Percentiles rank a stretch among this genome's conserved stretches.
These are phyloP conservation scores for Lagerstroemia speciosa DNA, from an alignment of 345 rosid species.

Conservation along the genomic window DNA sequence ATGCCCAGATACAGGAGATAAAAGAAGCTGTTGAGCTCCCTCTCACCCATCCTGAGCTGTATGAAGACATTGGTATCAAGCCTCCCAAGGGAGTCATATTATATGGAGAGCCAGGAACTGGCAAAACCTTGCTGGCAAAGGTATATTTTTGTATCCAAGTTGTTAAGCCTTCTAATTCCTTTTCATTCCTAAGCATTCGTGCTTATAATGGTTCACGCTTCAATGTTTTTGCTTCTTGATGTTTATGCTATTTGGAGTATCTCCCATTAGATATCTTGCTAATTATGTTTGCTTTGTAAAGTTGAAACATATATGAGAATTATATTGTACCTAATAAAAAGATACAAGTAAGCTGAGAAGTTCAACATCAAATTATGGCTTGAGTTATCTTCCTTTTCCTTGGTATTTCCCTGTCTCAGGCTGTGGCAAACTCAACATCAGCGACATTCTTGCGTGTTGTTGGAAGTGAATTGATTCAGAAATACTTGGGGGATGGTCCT, in stretches of 20 bases:
- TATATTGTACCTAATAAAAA: neutral
- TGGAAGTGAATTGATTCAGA: slow-evolving; percentile 94
- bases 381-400: neutral
- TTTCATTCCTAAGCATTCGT: neutral
- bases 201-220: neutral
- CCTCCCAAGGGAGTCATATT: slow-evolving; percentile 98
- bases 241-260: neutral
- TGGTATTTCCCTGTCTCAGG: slow-evolving; percentile 33
- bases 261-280: neutral
- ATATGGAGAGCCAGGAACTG: slow-evolving; percentile 99
- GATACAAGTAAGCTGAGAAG: neutral
- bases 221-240: neutral
- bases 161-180: neutral
- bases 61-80: slow-evolving; percentile 97
- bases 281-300: neutral
- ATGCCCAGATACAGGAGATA: slow-evolving; percentile 98
- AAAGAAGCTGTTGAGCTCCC: slow-evolving; percentile 99
- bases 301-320: neutral
- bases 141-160: too few species aligned
- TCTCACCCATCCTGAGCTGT: slow-evolving; percentile 90
- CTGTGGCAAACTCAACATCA: slow-evolving; percentile 94
- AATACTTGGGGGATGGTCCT: slow-evolving; percentile 94
- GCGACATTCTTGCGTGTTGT: slow-evolving; percentile 95
- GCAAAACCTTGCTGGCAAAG: slow-evolving; percentile 98
- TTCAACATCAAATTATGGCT: neutral